A percentile compares a stretch with the other conserved stretches of the same genome.
These are phyloP conservation scores for Fusarium algeriense DNA, from an alignment of 2,329 filamentous ascomycete genomes.

Conservation along the genomic window DNA sequence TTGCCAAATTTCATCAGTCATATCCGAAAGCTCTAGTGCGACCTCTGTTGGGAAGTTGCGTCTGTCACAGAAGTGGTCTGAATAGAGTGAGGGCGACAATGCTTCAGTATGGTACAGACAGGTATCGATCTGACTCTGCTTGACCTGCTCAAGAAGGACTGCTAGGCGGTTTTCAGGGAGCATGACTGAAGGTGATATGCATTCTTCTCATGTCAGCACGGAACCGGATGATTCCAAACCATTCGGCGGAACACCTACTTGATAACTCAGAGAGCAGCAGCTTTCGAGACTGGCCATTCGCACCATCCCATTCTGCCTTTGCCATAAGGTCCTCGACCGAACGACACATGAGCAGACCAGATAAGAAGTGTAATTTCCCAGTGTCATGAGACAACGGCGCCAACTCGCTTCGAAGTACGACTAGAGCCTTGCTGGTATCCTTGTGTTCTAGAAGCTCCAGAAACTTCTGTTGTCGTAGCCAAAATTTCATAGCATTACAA, in stretches of 20 bases:
- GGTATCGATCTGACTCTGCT: constrained; percentile 82
- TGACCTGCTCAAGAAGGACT: constrained; percentile 83
- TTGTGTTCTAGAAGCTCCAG: constrained; percentile 86
- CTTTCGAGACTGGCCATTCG: constrained; percentile 78
- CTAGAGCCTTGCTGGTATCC: constrained; percentile 79
- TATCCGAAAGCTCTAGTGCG: constrained; percentile 76
- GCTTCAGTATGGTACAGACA: constrained; percentile 92
- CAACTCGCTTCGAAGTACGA: constrained; percentile 87
- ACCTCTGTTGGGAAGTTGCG: constrained; percentile 82
- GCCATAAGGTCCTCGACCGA: constrained; percentile 79
- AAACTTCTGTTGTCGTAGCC: constrained; percentile 93
- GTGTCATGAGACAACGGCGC: constrained; percentile 87
- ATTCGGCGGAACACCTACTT: constrained; percentile 65
- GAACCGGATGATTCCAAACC: background rate
- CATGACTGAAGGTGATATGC: constrained; percentile 96
- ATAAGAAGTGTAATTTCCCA: constrained; percentile 82
- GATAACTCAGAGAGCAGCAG: constrained; percentile 84
- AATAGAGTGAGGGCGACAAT: constrained; percentile 84
- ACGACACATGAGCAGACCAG: constrained; percentile 90
- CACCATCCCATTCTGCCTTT: constrained; percentile 88
- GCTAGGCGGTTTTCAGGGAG: constrained; percentile 92
- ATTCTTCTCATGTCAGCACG: constrained; percentile 68
- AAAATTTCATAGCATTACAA: constrained; percentile 84
- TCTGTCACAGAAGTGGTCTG: constrained; percentile 86
- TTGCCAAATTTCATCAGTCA: constrained; percentile 90